Base-by-base conservation (phyloP, 768 basidiomycete genomes). In the Hortiboletus campestris region DNA sequence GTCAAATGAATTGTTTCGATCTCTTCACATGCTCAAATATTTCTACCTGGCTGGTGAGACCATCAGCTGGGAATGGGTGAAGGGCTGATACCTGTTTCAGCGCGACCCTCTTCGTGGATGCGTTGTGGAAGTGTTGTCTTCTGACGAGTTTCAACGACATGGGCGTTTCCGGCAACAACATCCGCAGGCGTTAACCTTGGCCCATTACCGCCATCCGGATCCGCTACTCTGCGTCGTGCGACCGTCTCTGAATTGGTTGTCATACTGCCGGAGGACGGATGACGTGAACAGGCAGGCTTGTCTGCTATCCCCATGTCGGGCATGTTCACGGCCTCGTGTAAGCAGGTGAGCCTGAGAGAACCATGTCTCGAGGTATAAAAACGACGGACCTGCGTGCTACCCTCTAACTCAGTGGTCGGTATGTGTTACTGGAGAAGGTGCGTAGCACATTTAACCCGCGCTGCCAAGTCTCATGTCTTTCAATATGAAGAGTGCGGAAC, bases 401-500 rank as follows among this genome's bases (percentile, higher is more conserved):
- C 42, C 29, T 40, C 48, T 38, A 56, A 51, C 32, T 57, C 58
- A 51, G 56, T n/a, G 14, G 42, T 60, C 53, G 41, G 25, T 20
- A 85, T 85, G 84, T 85, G 84, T 71, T 81, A 79, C 65, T 84
- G 76, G 74, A 78, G 84, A 64, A 77, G 80, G 84, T 84, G 59
- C 73, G 82, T 64, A 19, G 43, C 41, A 32, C 47, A 32, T 48
- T 35, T 47, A 17, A 29, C 47, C 31, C 17, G 28, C 53, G 13
- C 48, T 28, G 12, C 53, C 31, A 16, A 32, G 17, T 35, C 69
- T 74, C 38, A 75, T 53, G 39, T 45, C 50, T 49, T 49, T 38
- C 31, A n/a, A 49, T 2, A 35, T 46, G 32, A 67, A 85, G 84
- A 67, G 84, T 85, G 50, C 76, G 77, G 51, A 83, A 84, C 64